Evolutionary conservation across 257 asterid genomes (phyloP).

Genomic region (Haberlea rhodopensis): DNA sequence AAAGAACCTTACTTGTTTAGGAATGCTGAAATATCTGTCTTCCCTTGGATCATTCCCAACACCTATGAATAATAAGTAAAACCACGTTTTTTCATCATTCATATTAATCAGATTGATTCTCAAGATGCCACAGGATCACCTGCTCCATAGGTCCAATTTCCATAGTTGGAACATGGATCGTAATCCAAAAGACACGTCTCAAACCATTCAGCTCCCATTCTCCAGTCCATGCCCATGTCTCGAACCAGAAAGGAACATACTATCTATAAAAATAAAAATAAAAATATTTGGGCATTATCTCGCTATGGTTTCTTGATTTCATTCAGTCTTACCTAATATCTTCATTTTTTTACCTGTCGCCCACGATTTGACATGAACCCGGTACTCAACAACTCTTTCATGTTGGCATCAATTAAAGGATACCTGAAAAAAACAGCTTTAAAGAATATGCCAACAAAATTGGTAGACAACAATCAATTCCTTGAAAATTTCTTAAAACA

Average conservation of each 20-base stretch:
- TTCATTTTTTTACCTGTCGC: slow-evolving; percentile 56
- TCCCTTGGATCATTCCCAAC: slow-evolving; percentile 96
- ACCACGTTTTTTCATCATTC: neutral
- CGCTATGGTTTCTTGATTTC: neutral
- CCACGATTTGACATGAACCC: slow-evolving; percentile 99
- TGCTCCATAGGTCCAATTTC: slow-evolving; percentile 98
- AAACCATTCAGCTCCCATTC: slow-evolving; percentile 99
- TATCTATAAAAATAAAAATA: slow-evolving; percentile 41
- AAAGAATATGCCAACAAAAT: slow-evolving; percentile 16
- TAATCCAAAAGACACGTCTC: slow-evolving; percentile 91
- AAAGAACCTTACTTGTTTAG: slow-evolving; percentile 63
- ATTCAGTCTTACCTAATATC: neutral
- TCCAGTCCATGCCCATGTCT: slow-evolving; percentile 96
- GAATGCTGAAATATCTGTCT: slow-evolving; percentile 96
- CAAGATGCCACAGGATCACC: slow-evolving; percentile 39
- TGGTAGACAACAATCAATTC: neutral
- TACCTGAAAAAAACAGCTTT: slow-evolving; percentile 45
- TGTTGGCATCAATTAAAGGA: slow-evolving; percentile 89
- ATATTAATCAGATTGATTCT: neutral
- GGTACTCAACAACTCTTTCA: slow-evolving; percentile 73
- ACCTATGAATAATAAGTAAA: slow-evolving; percentile 41
- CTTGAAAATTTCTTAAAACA: neutral
- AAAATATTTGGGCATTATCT: neutral
- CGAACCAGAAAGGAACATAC: slow-evolving; percentile 97
- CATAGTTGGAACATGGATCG: slow-evolving; percentile 95